A percentile compares a stretch with the other conserved stretches of the same genome.
Evolutionary conservation across 768 basidiomycete species (phyloP).

Genomic region (Russula virescens): DNA sequence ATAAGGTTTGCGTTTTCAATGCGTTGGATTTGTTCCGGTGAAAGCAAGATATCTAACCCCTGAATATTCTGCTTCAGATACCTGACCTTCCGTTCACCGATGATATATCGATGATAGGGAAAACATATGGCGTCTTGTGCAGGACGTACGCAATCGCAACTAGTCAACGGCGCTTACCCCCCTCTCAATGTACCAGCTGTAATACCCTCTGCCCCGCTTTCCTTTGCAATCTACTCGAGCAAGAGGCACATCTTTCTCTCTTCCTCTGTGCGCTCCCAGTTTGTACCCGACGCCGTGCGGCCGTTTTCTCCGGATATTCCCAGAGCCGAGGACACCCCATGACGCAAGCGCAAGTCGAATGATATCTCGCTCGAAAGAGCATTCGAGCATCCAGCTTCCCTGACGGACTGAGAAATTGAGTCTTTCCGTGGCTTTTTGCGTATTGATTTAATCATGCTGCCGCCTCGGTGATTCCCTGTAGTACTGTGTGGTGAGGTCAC

Average conservation of each 20-base stretch:
- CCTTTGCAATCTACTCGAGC: conserved; percentile 42
- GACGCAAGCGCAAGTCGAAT: conserved; percentile 40
- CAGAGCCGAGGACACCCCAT: conserved; percentile 38
- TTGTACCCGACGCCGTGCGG: conserved; percentile 20
- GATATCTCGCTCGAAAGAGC: conserved; percentile 40
- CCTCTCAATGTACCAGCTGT: conserved; percentile 36
- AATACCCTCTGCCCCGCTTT: conserved; percentile 44
- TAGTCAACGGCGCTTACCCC: too few relatives aligned
- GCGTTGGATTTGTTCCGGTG: conserved; percentile 40
- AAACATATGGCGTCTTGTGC: conserved; percentile 48
- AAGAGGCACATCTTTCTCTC: conserved; percentile 19
- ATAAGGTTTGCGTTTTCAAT: conserved; percentile 42
- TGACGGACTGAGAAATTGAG: conserved; percentile 42
- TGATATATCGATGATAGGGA: conserved; percentile 46
- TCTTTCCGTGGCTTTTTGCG: conserved; percentile 34
- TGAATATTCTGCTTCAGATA: conserved; percentile 46
- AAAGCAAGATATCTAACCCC: conserved; percentile 43
- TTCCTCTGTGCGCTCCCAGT: conserved; percentile 22
- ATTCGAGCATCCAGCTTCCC: conserved; percentile 32
- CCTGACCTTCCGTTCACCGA: conserved; percentile 49
- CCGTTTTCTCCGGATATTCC: conserved; percentile 39
- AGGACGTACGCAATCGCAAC: conserved; percentile 47
- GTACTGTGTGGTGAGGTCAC: neutral
- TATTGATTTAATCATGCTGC: conserved; percentile 39
- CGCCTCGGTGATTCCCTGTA: conserved; percentile 26